Evolutionary conservation across 23 red algal genomes (phyloP).

Genomic region (Gracilaria domingensis): DNA sequence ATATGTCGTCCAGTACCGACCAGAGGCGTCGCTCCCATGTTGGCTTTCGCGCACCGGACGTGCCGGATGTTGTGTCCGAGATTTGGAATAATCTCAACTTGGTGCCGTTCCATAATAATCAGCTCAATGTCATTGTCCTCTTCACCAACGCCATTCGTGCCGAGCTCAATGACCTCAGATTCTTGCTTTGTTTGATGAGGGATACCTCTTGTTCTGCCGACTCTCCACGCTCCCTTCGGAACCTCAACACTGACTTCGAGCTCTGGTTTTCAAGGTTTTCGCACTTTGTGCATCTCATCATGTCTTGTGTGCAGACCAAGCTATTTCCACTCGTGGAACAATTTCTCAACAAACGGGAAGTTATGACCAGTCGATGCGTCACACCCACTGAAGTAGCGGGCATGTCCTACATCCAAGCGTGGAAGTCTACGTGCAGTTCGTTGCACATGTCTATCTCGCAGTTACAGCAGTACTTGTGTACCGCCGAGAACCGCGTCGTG

Average conservation of each 20-base stretch:
- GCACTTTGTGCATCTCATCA: conserved; percentile 33
- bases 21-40: neutral
- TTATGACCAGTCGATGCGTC: conserved; percentile 38
- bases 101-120: neutral
- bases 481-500: conserved; percentile 52
- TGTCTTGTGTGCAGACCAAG: conserved; percentile 9
- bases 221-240: conserved; percentile 21
- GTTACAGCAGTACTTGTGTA: neutral
- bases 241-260: conserved; percentile 46
- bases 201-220: neutral
- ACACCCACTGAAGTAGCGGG: conserved; percentile 21
- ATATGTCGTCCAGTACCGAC: neutral
- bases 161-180: conserved; percentile 41
- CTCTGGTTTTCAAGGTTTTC: conserved; percentile 47
- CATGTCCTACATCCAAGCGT: conserved; percentile 39
- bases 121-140: conserved; percentile 1
- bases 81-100: neutral
- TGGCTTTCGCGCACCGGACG: neutral
- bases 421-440: neutral
- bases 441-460: neutral
- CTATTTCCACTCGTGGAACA: conserved; percentile 8
- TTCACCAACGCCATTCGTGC: conserved; percentile 40
- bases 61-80: neutral
- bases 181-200: conserved; percentile 13
- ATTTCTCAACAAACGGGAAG: conserved; percentile 23